These are phyloP conservation scores for Mollisiaceae sp. DNA, from an alignment of 2,329 filamentous ascomycete genomes.

Conservation along the genomic window DNA sequence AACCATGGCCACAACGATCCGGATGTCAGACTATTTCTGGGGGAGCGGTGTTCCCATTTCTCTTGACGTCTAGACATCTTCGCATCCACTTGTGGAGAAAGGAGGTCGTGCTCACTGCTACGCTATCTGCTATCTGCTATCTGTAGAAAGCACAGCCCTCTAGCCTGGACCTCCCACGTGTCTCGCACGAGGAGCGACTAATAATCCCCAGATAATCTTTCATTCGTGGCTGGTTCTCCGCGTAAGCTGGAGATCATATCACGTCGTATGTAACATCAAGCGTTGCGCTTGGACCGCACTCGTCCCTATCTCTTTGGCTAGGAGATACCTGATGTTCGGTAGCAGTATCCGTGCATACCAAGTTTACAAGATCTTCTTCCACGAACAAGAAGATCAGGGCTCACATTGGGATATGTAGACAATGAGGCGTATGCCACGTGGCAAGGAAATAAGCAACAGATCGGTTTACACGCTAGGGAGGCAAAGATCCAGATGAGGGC, in stretches of 20 bases:
- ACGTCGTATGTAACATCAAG: not conserved
- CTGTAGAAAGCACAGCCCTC: not conserved
- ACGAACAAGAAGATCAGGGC: too few species aligned
- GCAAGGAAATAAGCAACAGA: too few species aligned
- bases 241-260: not conserved
- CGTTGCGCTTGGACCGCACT: constrained; percentile 2
- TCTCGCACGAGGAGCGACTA: not conserved
- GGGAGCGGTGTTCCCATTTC: not conserved
- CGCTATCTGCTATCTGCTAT: too few species aligned
- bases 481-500: too few species aligned
- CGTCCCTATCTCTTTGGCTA: too few species aligned
- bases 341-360: not conserved
- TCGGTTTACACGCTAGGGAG: too few species aligned
- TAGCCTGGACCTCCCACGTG: not conserved
- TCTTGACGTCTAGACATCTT: not conserved
- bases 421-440: too few species aligned
- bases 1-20: not conserved
- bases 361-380: too few species aligned
- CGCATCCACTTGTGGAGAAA: not conserved
- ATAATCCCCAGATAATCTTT: not conserved
- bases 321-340: not conserved
- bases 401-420: too few species aligned
- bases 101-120: not conserved
- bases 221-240: not conserved
- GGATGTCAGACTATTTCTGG: too few species aligned